Percentiles rank a stretch among this genome's conserved stretches.
Conservation (phyloP, 2,329 filamentous ascomycete genomes). For the Penicillium paneum region DNA sequence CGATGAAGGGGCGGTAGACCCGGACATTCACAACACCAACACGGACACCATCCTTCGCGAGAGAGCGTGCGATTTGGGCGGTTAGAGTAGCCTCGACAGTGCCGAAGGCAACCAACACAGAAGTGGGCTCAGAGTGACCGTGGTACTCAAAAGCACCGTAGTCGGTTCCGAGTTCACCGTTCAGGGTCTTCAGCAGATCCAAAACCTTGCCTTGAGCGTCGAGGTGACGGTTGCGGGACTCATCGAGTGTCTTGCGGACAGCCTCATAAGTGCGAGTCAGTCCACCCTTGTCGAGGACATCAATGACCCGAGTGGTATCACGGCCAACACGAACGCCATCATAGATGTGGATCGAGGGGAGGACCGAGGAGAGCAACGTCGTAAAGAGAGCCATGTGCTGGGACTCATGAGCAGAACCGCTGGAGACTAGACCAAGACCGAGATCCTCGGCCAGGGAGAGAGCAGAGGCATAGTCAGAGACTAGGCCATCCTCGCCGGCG, state of each 20-base stretch:
- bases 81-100: conserved; percentile 85
- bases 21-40: conserved; percentile 88
- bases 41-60: conserved; percentile 70
- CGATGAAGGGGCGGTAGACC: conserved; percentile 90
- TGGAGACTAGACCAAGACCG: conserved; percentile 80
- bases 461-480: conserved; percentile 81
- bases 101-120: conserved; percentile 87
- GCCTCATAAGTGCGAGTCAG: conserved; percentile 67
- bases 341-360: conserved; percentile 85
- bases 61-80: conserved; percentile 70
- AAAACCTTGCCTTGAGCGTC: conserved; percentile 70
- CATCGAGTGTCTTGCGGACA: conserved; percentile 60
- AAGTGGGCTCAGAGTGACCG: conserved; percentile 74
- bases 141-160: conserved; percentile 94
- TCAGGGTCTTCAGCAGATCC: conserved; percentile 70
- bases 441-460: conserved; percentile 83
- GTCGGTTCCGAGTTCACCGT: conserved; percentile 86
- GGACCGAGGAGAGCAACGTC: conserved; percentile 71
- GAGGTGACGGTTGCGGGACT: conserved; percentile 64
- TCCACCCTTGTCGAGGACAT: conserved; percentile 70
- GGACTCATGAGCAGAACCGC: conserved; percentile 80
- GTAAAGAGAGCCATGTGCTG: conserved; percentile 95
- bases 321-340: conserved; percentile 80
- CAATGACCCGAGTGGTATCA: conserved; percentile 77
- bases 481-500: conserved; percentile 64